Base-by-base conservation (phyloP, 768 basidiomycete species). In the Collybia mongolica region DNA sequence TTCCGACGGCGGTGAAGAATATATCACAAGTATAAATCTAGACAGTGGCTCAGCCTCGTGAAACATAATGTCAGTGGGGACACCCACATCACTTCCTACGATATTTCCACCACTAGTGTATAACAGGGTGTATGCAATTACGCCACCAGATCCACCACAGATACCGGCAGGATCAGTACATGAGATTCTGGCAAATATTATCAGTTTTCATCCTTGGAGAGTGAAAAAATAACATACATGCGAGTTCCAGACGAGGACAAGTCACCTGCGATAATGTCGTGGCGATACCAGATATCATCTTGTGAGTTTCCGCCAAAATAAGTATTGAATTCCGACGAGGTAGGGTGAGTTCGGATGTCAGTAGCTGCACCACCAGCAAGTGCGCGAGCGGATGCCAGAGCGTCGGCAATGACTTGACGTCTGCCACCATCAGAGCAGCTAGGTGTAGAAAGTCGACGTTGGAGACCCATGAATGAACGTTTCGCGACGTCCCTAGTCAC, bases 201-300 rank as follows among this genome's bases (percentile, higher is more conserved):
- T 3, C 24, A 4, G 24, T 26, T 7, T 7, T 26, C 7, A 26
- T 26, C 3, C 42, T 5, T 7, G 17, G 37, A 44, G 23, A n/a
- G 39, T 15, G 5, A 42, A 6, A 44, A 1, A 1, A 2, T 6
- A n/a, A 41, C 46, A 26, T 44, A 52, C 51, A 43, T 47, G 6
- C 51, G 24, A 9, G 39, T 52, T 2, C 51, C 51, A 41, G 51
- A 52, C 18, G 39, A 47, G 3, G 51, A 20, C 11, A 47, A 26
- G 29, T 52, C 51, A 24, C 46, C 46, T 20, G 51, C 51, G 19
- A 52, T 52, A n/a, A 52, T 48, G 18, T 52, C 51, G 9, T 24
- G 26, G 19, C 51, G 40, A 17, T 47, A 42, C 46, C 45, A 42
- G 32, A 52, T 52, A 20, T 52, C 51, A 24, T 42, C 40, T 14